Evolutionary conservation across 352 stramenopile species (phyloP).

Genomic region (Globisporangium cylindrosporum): DNA sequence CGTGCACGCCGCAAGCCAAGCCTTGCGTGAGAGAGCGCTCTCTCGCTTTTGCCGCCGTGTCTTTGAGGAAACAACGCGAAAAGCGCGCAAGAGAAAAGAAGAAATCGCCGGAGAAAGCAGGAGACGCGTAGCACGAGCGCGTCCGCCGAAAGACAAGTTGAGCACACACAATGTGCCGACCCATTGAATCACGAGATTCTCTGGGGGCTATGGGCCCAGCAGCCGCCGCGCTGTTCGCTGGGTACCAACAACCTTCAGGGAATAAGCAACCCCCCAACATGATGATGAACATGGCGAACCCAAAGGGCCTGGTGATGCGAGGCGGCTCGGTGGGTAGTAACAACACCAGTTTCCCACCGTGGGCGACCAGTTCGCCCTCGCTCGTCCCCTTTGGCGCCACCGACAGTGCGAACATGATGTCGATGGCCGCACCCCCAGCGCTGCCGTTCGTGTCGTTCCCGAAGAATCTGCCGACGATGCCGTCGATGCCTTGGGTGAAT

Average conservation of each 20-base stretch:
- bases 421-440: constrained; percentile 51
- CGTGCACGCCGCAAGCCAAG: background rate
- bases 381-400: constrained; percentile 21
- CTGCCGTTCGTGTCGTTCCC: constrained; percentile 72
- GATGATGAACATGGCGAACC: constrained; percentile 21
- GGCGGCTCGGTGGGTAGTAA: background rate
- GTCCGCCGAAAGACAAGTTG: constrained; percentile 18
- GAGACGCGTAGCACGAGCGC: background rate
- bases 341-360: constrained; percentile 25
- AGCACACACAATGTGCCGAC: constrained; percentile 61
- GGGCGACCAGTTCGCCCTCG: constrained; percentile 27
- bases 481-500: constrained; percentile 31
- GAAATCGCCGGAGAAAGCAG: constrained; percentile 20
- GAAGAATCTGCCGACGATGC: constrained; percentile 60
- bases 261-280: constrained; percentile 22
- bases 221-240: constrained; percentile 69
- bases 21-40: background rate
- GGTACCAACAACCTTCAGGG: constrained; percentile 65
- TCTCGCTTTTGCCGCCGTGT: background rate
- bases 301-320: constrained; percentile 25
- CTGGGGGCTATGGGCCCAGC: constrained; percentile 73
- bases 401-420: constrained; percentile 58
- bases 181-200: constrained; percentile 83
- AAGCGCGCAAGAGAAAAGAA: constrained; percentile 21
- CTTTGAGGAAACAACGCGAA: constrained; percentile 11